A percentile compares a stretch with the other conserved stretches of the same genome.
Evolutionary conservation across 768 basidiomycete species (phyloP).

Genomic region (Suillus americanus): DNA sequence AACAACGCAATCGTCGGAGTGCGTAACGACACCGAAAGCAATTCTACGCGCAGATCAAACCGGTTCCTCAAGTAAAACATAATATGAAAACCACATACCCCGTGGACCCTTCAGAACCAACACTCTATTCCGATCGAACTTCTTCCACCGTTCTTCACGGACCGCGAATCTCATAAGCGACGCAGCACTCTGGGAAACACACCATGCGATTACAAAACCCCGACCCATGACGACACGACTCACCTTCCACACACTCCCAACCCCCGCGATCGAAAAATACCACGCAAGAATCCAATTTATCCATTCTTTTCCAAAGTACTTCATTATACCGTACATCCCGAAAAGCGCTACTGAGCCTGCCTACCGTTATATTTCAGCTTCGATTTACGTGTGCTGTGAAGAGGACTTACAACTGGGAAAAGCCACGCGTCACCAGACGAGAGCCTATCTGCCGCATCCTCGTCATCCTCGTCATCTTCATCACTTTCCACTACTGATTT

Average conservation of each 20-base stretch:
- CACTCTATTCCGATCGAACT: constrained; percentile 48
- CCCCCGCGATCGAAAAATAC: constrained; percentile 69
- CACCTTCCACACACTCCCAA: constrained; percentile 72
- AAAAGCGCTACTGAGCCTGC: constrained; percentile 70
- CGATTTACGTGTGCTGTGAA: not conserved
- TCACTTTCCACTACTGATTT: constrained; percentile 33
- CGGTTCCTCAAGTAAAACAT: not conserved
- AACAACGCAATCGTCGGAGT: constrained; percentile 57
- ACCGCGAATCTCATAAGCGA: constrained; percentile 48
- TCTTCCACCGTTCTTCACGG: constrained; percentile 56
- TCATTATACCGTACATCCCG: constrained; percentile 68
- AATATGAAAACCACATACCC: constrained; percentile 31
- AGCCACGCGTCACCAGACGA: constrained; percentile 71
- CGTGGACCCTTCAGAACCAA: constrained; percentile 44
- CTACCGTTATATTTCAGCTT: constrained; percentile 18
- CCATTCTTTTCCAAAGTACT: constrained; percentile 77
- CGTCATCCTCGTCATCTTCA: constrained; percentile 58
- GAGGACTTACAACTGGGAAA: constrained; percentile 64
- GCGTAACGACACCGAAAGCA: constrained; percentile 45
- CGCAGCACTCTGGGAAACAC: constrained; percentile 27
- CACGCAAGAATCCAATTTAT: constrained; percentile 78
- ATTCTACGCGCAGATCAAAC: constrained; percentile 25
- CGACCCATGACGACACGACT: constrained; percentile 14
- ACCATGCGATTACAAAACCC: not conserved
- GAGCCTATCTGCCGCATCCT: constrained; percentile 57